Evolutionary conservation across 495 filamentous ascomycete species (phyloP).

Genomic region (Sordaria brevicollis): DNA sequence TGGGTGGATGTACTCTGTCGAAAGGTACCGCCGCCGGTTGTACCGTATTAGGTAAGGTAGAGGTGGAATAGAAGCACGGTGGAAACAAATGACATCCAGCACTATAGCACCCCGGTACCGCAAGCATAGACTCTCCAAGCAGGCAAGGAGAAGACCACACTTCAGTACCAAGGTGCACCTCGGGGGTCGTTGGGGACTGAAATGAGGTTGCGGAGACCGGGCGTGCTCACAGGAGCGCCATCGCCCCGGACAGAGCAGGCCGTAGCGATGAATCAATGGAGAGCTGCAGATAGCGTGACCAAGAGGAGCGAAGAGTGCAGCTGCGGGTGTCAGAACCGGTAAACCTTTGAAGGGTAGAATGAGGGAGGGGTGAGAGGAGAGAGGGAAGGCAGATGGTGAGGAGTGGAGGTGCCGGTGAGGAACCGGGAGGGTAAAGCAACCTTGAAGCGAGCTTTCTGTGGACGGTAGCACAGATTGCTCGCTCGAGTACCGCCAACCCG

Average conservation of each 20-base stretch:
- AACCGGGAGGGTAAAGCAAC: constrained; percentile 3
- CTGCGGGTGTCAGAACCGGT: constrained; percentile 11
- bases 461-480: constrained; percentile 8
- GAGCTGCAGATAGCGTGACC: constrained; percentile 17
- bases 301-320: constrained; percentile 27
- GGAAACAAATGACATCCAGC: background rate
- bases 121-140: constrained; percentile 2
- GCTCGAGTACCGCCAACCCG: constrained; percentile 14
- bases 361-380: constrained; percentile 4
- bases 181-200: constrained; percentile 18
- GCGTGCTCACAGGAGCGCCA: constrained; percentile 23
- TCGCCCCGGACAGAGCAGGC: constrained; percentile 12
- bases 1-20: constrained; percentile 15
- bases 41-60: constrained; percentile 10
- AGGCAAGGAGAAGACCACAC: constrained; percentile 7
- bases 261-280: constrained; percentile 8
- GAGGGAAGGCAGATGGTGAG: background rate
- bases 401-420: constrained; percentile 6
- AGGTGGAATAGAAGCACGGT: constrained; percentile 8
- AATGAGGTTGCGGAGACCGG: constrained; percentile 23
- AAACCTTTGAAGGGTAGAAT: constrained; percentile 16
- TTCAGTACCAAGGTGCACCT: constrained; percentile 16
- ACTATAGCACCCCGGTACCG: constrained; percentile 4
- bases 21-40: constrained; percentile 12
- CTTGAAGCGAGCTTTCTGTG: constrained; percentile 1